Percentiles rank a stretch among this genome's conserved stretches.
Conservation (phyloP, 2,329 filamentous ascomycete genomes). For the Fusarium solani-melongenae region DNA sequence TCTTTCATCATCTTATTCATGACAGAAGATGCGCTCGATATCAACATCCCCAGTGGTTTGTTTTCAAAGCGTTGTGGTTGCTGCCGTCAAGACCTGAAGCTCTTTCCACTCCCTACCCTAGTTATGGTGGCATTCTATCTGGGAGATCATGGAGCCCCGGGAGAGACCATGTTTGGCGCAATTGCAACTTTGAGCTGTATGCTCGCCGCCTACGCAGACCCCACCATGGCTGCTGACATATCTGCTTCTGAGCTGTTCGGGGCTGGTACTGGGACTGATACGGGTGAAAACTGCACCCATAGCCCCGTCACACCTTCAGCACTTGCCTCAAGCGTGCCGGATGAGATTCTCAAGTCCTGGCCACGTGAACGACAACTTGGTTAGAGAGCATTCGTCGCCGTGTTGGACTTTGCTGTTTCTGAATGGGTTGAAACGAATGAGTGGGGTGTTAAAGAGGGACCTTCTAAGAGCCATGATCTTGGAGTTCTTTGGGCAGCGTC, state of each 20-base stretch:
- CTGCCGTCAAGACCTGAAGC: neutral
- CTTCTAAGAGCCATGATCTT: neutral
- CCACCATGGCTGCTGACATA: neutral
- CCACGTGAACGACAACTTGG: neutral
- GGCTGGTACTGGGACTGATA: neutral
- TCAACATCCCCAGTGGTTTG: neutral
- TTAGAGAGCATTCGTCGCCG: neutral
- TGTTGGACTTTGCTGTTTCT: neutral
- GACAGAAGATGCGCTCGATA: neutral
- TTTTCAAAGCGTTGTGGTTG: neutral
- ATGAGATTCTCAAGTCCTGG: neutral
- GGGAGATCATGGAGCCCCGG: neutral
- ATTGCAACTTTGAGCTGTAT: neutral
- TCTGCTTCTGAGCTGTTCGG: neutral
- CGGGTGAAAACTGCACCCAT: neutral
- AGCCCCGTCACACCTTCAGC: neutral
- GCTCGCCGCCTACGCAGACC: accelerated
- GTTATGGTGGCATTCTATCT: neutral
- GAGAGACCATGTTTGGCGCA: neutral
- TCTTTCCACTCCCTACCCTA: neutral
- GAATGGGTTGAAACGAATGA: too few species aligned
- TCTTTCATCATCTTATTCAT: neutral
- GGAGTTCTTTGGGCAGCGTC: neutral
- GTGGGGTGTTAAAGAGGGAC: too few species aligned
- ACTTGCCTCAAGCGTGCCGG: neutral